Percentiles rank a stretch among this genome's conserved stretches.
These are phyloP conservation scores for Aspergillus sp. DNA, from an alignment of 2,329 filamentous ascomycete species.

Conservation along the genomic window DNA sequence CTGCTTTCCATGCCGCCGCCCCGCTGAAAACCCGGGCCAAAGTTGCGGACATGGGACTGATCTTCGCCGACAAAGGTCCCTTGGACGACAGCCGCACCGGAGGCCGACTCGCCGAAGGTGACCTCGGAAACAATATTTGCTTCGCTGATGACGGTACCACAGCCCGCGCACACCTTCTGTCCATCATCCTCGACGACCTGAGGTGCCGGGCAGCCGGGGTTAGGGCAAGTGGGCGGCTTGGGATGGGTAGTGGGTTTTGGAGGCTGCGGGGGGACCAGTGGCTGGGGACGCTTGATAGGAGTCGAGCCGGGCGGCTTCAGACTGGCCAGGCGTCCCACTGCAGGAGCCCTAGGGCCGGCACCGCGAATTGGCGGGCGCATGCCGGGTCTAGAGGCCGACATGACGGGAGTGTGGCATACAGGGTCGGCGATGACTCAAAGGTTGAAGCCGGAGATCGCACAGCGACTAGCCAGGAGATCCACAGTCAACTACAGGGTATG, in stretches of 20 bases:
- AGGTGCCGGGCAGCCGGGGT: constrained; percentile 36
- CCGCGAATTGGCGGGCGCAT: constrained; percentile 24
- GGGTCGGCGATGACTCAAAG: neutral
- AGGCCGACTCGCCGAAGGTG: constrained; percentile 77
- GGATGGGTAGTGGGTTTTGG: constrained; percentile 26
- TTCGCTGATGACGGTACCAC: constrained; percentile 75
- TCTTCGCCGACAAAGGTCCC: constrained; percentile 80
- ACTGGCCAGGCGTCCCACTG: constrained; percentile 32
- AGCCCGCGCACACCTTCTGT: constrained; percentile 61
- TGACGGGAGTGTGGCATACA: constrained; percentile 8
- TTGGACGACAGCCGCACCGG: constrained; percentile 80
- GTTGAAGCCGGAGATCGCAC: too few species aligned
- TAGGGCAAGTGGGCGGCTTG: constrained; percentile 35
- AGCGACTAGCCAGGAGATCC: too few species aligned
- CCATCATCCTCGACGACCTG: constrained; percentile 39
- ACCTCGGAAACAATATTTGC: constrained; percentile 88
- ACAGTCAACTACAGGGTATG: too few species aligned
- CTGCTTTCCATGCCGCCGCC: constrained; percentile 41
- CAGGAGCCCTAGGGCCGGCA: constrained; percentile 15
- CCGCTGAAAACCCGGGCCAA: constrained; percentile 38
- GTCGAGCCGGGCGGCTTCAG: constrained; percentile 28
- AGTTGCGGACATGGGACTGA: constrained; percentile 66
- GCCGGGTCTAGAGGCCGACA: constrained; percentile 25
- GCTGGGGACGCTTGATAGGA: constrained; percentile 30
- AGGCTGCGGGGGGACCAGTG: constrained; percentile 20